Conservation (phyloP, 345 rosid species). For the Noccaea bulbosa region DNA sequence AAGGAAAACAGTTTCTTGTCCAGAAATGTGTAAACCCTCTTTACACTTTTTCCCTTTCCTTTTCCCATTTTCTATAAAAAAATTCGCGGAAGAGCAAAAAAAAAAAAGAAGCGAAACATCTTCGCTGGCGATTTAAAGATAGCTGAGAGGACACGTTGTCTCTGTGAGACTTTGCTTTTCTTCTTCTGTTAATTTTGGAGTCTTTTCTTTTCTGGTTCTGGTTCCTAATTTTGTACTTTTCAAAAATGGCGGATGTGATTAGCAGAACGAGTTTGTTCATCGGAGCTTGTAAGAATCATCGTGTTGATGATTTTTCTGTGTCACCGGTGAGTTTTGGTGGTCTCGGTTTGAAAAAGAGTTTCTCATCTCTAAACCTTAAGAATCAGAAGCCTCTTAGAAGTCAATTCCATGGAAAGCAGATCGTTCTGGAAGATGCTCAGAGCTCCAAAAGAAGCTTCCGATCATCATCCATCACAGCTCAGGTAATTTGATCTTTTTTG, state of each 20-base stretch:
- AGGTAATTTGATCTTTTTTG: constrained; percentile 45
- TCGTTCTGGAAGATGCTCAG: constrained; percentile 43
- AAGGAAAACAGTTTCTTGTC: constrained; percentile 34
- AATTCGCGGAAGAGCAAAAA: constrained; percentile 16
- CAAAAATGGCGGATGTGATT: constrained; percentile 57
- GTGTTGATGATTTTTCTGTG: constrained; percentile 40
- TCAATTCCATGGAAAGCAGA: constrained; percentile 56
- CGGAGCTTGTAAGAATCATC: constrained; percentile 37
- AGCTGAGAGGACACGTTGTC: constrained; percentile 39
- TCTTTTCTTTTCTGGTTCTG: background rate
- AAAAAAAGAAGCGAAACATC: background rate
- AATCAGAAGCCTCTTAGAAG: constrained; percentile 49
- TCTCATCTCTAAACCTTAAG: constrained; percentile 33
- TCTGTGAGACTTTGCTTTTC: constrained; percentile 5
- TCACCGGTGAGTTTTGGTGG: constrained; percentile 44
- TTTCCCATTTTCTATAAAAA: background rate
- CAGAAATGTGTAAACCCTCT: constrained; percentile 27
- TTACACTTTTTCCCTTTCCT: background rate
- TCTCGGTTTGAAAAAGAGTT: constrained; percentile 37
- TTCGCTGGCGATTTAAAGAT: constrained; percentile 32
- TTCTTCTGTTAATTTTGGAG: constrained; percentile 2
- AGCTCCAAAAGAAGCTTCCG: constrained; percentile 39
- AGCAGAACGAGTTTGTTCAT: constrained; percentile 52
- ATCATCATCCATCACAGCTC: constrained; percentile 50
- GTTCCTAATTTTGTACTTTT: constrained; percentile 11